Base-by-base conservation (phyloP, 768 basidiomycete genomes). In the Brasilioporus rufonigricans region DNA sequence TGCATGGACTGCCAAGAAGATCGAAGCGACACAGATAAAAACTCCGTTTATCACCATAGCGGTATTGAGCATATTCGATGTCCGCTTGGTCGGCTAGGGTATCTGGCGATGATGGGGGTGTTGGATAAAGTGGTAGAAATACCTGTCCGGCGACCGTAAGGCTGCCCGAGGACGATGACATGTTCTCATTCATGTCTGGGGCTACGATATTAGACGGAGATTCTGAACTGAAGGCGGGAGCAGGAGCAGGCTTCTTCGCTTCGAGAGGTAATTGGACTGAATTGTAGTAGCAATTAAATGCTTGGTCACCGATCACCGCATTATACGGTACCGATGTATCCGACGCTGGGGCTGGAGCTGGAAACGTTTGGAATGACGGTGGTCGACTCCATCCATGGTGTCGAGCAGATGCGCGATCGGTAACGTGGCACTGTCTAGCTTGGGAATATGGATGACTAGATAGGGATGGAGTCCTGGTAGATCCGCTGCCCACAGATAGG, bases 1-100 rank as follows among this genome's bases (percentile, higher is more conserved):
- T 63, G 48, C 68, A 70, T 7, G 65, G 65, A 40, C 55, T 61
- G 2, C 61, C 68, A 4, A 48, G 36, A 26, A 64, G 46, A 38
- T 60, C 65, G 39, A 69, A 71, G 26, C 57, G 68, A 23, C 68
- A 69, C 11, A 43, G 60, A 48, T 69, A 69, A 43, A 61, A 57
- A 36, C 59, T 58, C 1, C 57, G 52, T 44, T 58, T 61, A 3
- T 45, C 35, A 23, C 56, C 55, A 35, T 69, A 68, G 26, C 55
- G 64, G 32, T 40, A 40, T 27, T 53, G 56, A 13, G 62, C 64
- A 23, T 47, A 64, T 44, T 68, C 64, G n/a, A 68, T 41, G 29
- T 68, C 65, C 23, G 52, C 51, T 48, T 56, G 53, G 26, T 66
- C 66, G 11, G 43, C 52, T 24, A 24, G 44, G 16, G 41, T 29